A percentile compares a stretch with the other conserved stretches of the same genome.
phyloP scores from a whole-genome alignment of 371 early-diverging fungal species.

The Nematocida ausubeli region DNA sequence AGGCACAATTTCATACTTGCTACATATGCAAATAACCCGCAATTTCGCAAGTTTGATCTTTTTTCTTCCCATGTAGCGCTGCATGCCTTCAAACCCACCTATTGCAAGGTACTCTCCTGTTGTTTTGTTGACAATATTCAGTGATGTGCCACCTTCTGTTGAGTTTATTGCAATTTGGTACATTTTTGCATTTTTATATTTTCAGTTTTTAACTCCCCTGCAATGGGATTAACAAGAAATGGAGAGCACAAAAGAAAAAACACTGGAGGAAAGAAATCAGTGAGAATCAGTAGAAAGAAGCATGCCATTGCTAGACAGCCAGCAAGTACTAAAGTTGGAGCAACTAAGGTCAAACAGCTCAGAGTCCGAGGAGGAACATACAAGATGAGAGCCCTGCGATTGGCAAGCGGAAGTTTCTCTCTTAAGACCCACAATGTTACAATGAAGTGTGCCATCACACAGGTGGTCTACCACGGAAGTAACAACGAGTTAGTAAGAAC shows the following conservation, averaged over 20 bases:
- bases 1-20: constrained; percentile 15
- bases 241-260: constrained; percentile 83
- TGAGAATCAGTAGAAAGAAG: constrained; percentile 96
- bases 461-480: constrained; percentile 96
- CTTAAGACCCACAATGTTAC: constrained; percentile 81
- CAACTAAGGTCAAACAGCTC: constrained; percentile 83
- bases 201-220: constrained; percentile 57
- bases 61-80: constrained; percentile 11
- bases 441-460: constrained; percentile 73
- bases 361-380: constrained; percentile 96
- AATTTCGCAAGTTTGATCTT: constrained; percentile 28
- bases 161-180: constrained; percentile 15
- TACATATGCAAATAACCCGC: background rate
- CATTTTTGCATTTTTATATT: constrained; percentile 47
- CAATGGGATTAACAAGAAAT: constrained; percentile 64
- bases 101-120: constrained; percentile 16
- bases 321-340: constrained; percentile 90
- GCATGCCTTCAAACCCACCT: constrained; percentile 54
- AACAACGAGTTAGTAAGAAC: constrained; percentile 99
- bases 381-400: constrained; percentile 93
- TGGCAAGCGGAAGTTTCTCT: constrained; percentile 89
- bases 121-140: constrained; percentile 14
- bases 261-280: constrained; percentile 94
- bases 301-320: constrained; percentile 94
- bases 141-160: constrained; percentile 7